phyloP scores from a whole-genome alignment of 495 filamentous ascomycete species.

The Pyrenopolyporus hunteri region DNA sequence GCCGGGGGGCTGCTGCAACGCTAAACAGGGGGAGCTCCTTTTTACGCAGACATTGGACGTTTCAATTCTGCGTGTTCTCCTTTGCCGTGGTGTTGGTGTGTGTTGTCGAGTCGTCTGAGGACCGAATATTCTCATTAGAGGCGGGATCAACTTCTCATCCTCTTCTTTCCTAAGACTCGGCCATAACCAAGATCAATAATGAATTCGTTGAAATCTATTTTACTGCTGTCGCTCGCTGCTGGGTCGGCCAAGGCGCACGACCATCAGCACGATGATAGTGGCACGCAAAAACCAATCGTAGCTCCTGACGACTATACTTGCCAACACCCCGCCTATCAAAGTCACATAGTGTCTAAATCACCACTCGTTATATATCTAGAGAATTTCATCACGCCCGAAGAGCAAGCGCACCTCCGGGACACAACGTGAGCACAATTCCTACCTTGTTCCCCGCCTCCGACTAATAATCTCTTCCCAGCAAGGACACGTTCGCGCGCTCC shows the following conservation, averaged over 20 bases:
- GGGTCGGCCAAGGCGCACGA: constrained; percentile 26
- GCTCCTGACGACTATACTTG: constrained; percentile 40
- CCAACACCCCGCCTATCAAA: constrained; percentile 53
- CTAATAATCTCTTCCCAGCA: constrained; percentile 30
- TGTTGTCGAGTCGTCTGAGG: not conserved
- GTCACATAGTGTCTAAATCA: constrained; percentile 58
- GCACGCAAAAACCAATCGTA: constrained; percentile 30
- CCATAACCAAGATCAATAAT: constrained; percentile 3
- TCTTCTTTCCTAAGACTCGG: not conserved
- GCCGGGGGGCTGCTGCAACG: constrained; percentile 17
- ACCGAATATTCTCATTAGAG: not conserved
- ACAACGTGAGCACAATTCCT: constrained; percentile 45
- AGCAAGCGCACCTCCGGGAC: constrained; percentile 49
- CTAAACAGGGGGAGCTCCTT: constrained; percentile 35
- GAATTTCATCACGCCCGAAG: constrained; percentile 52
- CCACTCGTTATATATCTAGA: constrained; percentile 63
- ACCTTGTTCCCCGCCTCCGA: not conserved
- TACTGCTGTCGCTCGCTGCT: constrained; percentile 31
- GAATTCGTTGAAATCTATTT: constrained; percentile 30
- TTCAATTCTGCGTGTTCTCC: constrained; percentile 38
- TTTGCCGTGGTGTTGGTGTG: constrained; percentile 12
- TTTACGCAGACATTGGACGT: constrained; percentile 33
- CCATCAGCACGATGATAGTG: constrained; percentile 14
- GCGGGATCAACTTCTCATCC: not conserved
- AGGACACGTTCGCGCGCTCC: constrained; percentile 50